Conservation (phyloP, 495 filamentous ascomycete species). For the Penicillium chermesinum region DNA sequence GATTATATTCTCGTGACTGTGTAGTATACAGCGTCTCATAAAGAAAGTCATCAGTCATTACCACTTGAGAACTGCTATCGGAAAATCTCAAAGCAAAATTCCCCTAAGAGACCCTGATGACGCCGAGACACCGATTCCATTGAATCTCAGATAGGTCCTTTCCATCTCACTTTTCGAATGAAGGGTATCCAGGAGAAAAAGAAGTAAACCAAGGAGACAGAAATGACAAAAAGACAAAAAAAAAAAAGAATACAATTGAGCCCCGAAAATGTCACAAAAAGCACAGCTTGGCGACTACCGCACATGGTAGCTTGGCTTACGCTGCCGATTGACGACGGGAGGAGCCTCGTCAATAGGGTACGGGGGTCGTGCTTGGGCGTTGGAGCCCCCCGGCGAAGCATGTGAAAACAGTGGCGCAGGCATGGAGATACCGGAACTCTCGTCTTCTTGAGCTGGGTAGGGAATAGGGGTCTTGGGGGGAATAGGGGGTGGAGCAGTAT, state of each 20-base stretch:
- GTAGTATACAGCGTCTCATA: constrained; percentile 1
- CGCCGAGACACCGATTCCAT: constrained; percentile 13
- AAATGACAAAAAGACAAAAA: constrained; percentile 3
- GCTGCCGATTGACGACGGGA: constrained; percentile 73
- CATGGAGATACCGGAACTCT: constrained; percentile 31
- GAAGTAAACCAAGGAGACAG: neutral
- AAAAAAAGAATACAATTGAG: constrained; percentile 11
- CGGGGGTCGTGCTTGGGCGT: constrained; percentile 48
- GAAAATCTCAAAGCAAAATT: neutral
- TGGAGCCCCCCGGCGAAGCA: constrained; percentile 18
- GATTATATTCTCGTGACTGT: neutral
- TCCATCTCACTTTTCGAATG: constrained; percentile 15
- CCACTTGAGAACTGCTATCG: neutral
- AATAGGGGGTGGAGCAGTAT: constrained; percentile 55
- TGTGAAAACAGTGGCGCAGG: constrained; percentile 27
- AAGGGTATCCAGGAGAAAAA: constrained; percentile 28
- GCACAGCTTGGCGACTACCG: constrained; percentile 32
- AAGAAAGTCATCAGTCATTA: constrained; percentile 20
- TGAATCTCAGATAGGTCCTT: constrained; percentile 2
- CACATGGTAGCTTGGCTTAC: constrained; percentile 73
- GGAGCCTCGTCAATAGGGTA: constrained; percentile 84
- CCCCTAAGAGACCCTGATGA: neutral
- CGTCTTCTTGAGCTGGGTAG: constrained; percentile 36
- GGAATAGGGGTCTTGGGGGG: constrained; percentile 82
- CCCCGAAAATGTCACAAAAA: neutral